Evolutionary conservation across 164 flowering plant species (phyloP), one percentile per base, ranked within the genome.

Genomic region (Aristolochia californica): DNA sequence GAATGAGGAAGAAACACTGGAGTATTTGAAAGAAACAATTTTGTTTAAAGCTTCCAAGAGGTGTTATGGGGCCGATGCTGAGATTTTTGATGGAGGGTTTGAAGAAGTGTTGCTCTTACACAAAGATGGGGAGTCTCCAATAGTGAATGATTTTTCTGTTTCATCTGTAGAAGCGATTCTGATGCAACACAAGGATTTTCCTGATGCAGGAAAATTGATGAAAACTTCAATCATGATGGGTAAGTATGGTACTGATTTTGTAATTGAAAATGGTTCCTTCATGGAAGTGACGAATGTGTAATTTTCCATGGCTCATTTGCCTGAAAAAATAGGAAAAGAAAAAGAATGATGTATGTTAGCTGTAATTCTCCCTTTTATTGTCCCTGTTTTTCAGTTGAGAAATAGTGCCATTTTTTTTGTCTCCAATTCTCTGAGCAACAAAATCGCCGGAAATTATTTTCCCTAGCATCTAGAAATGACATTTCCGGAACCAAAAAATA

Each of bases 171-270:
- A 93, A 67, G 79, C 61, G 51, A 77, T 87, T 18, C 49, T 93
- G 72, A 84, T 80, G 94, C 88, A 78, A 72, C 99, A 89, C 69
- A 80, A 71, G 58, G 84, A 74, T 71, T 93, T 78, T 59, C 78
- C 97, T 4, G 91, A 84, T 45, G 99, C 96, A 1, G 97, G 91
- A 1, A 83, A 85, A 75, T 70, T 89, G 44, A 93, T 93, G 97
- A 65, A 85, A 64, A 81, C 77, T 22, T 94, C 99, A 13, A 58
- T 89, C 22, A 75, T 76, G 81, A 61, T 87, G 68, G 96, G 94
- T 38, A 70, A 77, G 61, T 62, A 58, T 28, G 73, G 78, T 50
- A 66, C 57, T 43, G 77, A 72, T 44, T 45, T 28, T 11, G 55
- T 26, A 30, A 59, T 12, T 0, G 75, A 62, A 26, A 74, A 79